Evolutionary conservation across 169 alveolate genomes (phyloP).

Genomic region (Pseudocohnilembus persalinus): DNA sequence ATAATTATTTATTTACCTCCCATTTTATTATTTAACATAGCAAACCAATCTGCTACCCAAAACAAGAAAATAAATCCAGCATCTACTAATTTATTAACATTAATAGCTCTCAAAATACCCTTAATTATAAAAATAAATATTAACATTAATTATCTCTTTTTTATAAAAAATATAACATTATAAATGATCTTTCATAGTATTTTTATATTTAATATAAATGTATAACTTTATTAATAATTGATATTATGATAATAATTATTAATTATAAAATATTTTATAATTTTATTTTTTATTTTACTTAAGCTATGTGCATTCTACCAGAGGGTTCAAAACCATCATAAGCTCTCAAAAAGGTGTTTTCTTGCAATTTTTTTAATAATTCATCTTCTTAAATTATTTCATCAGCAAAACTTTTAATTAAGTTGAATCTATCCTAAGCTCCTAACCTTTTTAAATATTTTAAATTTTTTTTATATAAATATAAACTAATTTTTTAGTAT

Average conservation of each 20-base stretch:
- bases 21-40: constrained; percentile 98
- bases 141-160: neutral
- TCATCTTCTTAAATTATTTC: constrained; percentile 75
- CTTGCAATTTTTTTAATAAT: constrained; percentile 63
- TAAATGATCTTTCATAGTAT: too few species aligned
- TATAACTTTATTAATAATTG: too few species aligned
- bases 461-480: too few species aligned
- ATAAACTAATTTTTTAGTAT: too few species aligned
- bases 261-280: too few species aligned
- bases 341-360: constrained; percentile 86
- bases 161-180: too few species aligned
- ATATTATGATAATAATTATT: too few species aligned
- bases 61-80: constrained; percentile 97
- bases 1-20: constrained; percentile 67
- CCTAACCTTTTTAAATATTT: constrained; percentile 37
- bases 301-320: constrained; percentile 99
- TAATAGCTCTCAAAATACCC: constrained; percentile 73
- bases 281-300: constrained; percentile 42
- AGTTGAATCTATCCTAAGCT: constrained; percentile 54
- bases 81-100: constrained; percentile 94
- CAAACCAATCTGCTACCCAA: constrained; percentile 99
- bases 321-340: constrained; percentile 99
- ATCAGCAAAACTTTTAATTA: constrained; percentile 68
- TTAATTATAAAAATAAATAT: too few species aligned
- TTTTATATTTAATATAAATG: too few species aligned